Evolutionary conservation across 1,139 yeast genomes (phyloP).

Genomic region (Yamadazyma sp.): DNA sequence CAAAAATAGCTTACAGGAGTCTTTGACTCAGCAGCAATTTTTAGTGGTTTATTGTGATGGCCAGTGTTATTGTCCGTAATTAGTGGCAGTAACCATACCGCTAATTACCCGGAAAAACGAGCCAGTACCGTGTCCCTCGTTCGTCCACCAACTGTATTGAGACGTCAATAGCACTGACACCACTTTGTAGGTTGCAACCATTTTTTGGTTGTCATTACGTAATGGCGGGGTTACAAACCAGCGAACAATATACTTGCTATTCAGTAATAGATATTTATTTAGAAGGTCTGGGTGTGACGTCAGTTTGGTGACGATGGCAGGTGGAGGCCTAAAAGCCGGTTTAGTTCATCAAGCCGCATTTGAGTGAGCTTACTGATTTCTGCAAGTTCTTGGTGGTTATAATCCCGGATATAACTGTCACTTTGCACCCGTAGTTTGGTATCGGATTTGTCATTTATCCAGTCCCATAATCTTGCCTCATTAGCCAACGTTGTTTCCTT

Average conservation of each 20-base stretch:
- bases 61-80: too few relatives aligned
- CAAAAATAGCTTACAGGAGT: too few relatives aligned
- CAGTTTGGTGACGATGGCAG: background rate
- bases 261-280: too few relatives aligned
- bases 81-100: background rate
- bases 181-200: background rate
- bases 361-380: slow-evolving; percentile 60
- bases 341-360: slow-evolving; percentile 39
- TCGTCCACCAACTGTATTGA: too few relatives aligned
- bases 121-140: too few relatives aligned
- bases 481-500: slow-evolving; percentile 39
- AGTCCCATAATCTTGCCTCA: slow-evolving; percentile 75
- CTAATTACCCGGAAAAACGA: background rate
- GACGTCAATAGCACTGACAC: too few relatives aligned
- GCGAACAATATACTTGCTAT: background rate
- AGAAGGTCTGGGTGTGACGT: too few relatives aligned
- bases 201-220: background rate
- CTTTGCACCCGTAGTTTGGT: slow-evolving; percentile 16
- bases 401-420: slow-evolving; percentile 16
- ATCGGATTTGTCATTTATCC: slow-evolving; percentile 60
- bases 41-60: too few relatives aligned
- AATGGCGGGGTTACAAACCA: background rate
- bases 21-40: too few relatives aligned
- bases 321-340: slow-evolving; percentile 3
- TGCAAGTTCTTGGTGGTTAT: slow-evolving; percentile 48